Base-by-base conservation (phyloP, 2,329 filamentous ascomycete genomes). In the Ophioceras dolichostomum region DNA sequence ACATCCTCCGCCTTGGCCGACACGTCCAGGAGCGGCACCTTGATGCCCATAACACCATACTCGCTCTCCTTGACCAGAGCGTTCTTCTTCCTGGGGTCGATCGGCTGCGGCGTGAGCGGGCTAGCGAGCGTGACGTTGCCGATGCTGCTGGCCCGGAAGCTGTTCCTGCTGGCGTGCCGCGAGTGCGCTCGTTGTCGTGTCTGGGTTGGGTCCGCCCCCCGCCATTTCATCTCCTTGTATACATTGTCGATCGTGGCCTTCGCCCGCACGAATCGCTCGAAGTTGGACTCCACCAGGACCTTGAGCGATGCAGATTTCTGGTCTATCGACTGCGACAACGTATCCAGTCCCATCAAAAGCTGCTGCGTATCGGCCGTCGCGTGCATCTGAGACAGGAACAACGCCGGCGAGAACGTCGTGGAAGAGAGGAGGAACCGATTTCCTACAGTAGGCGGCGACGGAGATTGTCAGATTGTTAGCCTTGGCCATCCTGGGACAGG, bases 171-270 rank as follows among this genome's bases (percentile, higher is more conserved):
- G 18, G 76, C 63, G 46, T 79, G 76, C 17, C 81, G 70, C 16
- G 75, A 79, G 51, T 84, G 79, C 14, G 59, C 55, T 28, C 64
- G 56, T 38, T 60, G 39, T 19, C 63, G 57, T 7, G 36, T 20
- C 4, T 64, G 57, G 3, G 62, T 59, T 5, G 69, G 67, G 33
- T 79, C 75, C 17, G 56, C 63, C 10, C 76, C 76, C 33, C 73
- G 68, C 47, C 66, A 88, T 68, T 75, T 94, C 91, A 98, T 98
- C 58, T 98, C 91, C 43, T 80, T 93, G 61, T 98, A 98, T 37
- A 98, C 91, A 60, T 94, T 94, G 62, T 98, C 91, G 51, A 98
- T 96, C 7, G 89, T 96, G 14, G 89, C 85, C 59, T 98, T 98
- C 31, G 91, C 91, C 44, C 86, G 82, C 39, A 98, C 91, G 63